Base-by-base conservation (phyloP, 495 filamentous ascomycete species). In the Penicillium roqueforti region DNA sequence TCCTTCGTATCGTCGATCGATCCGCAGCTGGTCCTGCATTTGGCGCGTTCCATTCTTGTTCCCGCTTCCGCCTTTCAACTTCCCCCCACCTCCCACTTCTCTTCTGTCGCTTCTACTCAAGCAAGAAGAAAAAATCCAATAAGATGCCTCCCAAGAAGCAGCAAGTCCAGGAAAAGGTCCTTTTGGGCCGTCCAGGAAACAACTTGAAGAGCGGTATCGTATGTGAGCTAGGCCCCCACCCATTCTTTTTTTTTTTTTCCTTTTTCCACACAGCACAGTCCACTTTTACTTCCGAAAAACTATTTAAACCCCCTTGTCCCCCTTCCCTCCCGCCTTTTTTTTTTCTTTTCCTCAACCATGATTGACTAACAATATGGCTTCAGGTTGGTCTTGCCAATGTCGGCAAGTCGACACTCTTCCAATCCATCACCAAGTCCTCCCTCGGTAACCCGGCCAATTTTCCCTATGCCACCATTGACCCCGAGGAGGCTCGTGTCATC, bases 391-490 rank as follows among this genome's bases (percentile, higher is more conserved):
- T 99, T 68, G 95, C 95, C 67, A 99, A 99, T 73, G 95, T 99
- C 58, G 95, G 95, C 68, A 99, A 99, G 76, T 99, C 95, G 53
- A 99, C 95, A 22, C 87, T 99, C 63, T 99, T 99, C 80, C 95
- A 99, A 76, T 91, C 95, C 59, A 96, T 99, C 78, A 99, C 95
- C 58, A 97, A 96, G 80, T 97, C 87, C 73, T 85, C 84, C 57
- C 83, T 99, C 62, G 95, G 95, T 76, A 99, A 99, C 78, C 95
- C 95, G 59, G 95, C 93, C 73, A 99, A 99, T 80, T 99, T 97
- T 70, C 95, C 95, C 18, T 99, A 92, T 77, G 95, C 95, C 60
- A 99, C 95, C 61, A 97, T 99, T 69, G 91, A 97, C 62, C 95
- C 95, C 19, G 95, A 99, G 77, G 95, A 99, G 76, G 91, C 95